phyloP scores from a whole-genome alignment of 1,284 basidiomycete genomes.

The Sporisorium sorghi region DNA sequence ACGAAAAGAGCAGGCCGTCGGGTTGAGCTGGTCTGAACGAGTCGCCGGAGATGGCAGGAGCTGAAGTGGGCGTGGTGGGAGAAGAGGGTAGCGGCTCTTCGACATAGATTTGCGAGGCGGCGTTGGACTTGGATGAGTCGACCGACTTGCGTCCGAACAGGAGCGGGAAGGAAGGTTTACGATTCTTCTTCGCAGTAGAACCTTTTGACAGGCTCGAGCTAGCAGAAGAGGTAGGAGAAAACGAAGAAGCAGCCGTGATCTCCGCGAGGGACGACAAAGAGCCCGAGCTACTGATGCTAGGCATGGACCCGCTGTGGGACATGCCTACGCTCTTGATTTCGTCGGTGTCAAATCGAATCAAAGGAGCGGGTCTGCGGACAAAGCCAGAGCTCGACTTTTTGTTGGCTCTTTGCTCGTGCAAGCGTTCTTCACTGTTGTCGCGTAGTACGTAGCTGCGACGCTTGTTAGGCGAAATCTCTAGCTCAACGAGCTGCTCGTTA shows the following conservation, averaged over 20 bases:
- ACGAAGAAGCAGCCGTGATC: neutral
- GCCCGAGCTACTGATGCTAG: constrained; percentile 10
- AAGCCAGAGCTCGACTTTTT: constrained; percentile 21
- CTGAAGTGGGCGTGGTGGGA: constrained; percentile 17
- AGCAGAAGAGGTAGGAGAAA: constrained; percentile 19
- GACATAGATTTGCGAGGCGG: neutral
- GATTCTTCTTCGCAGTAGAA: constrained; percentile 8
- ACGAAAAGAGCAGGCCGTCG: constrained; percentile 18
- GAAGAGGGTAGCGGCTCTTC: constrained; percentile 11
- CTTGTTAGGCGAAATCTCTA: constrained; percentile 46
- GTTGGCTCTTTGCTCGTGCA: constrained; percentile 1
- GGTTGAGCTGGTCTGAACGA: constrained; percentile 6
- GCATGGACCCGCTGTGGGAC: constrained; percentile 13
- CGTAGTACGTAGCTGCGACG: constrained; percentile 41
- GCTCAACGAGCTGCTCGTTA: constrained; percentile 45
- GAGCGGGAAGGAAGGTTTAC: constrained; percentile 40
- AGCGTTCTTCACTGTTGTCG: neutral
- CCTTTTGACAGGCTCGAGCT: constrained; percentile 36
- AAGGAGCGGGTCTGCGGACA: constrained; percentile 18
- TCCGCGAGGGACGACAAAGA: constrained; percentile 6
- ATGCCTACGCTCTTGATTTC: constrained; percentile 22
- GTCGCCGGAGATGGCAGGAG: neutral
- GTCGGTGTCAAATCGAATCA: constrained; percentile 27
- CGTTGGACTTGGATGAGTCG: constrained; percentile 7
- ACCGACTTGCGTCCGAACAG: constrained; percentile 43